A percentile compares a stretch with the other conserved stretches of the same genome.
phyloP scores from a whole-genome alignment of 306 rosid genomes.

The Cicer arietinum region DNA sequence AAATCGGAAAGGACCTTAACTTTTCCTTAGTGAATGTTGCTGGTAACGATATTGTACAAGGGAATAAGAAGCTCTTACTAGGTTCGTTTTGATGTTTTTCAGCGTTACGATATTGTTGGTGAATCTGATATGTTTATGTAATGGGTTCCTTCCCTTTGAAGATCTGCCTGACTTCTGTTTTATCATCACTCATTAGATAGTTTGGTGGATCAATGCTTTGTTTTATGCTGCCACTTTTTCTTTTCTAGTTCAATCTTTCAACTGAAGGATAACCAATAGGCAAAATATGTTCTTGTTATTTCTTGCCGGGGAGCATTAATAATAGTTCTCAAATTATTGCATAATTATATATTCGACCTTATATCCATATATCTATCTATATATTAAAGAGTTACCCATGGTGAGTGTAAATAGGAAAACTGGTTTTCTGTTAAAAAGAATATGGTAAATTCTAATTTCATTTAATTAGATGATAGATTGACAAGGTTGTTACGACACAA shows the following conservation, averaged over 20 bases:
- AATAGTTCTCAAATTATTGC: background rate
- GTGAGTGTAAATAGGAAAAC: background rate
- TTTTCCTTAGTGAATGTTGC: conserved; percentile 96
- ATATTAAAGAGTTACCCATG: background rate
- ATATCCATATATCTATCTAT: conserved; percentile 15
- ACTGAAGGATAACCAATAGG: conserved; percentile 23
- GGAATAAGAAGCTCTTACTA: conserved; percentile 93
- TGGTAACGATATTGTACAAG: conserved; percentile 97
- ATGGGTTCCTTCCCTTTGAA: conserved; percentile 23
- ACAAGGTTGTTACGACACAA: background rate
- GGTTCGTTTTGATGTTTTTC: conserved; percentile 57
- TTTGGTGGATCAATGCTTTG: conserved; percentile 31
- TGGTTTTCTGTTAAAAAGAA: no score
- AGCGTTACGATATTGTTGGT: conserved; percentile 9
- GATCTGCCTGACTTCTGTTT: conserved; percentile 29
- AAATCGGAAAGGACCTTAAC: conserved; percentile 82
- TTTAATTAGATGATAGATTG: no score
- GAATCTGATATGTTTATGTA: conserved; percentile 18
- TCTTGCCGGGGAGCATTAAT: background rate
- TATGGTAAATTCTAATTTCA: no score
- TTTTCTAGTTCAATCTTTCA: conserved; percentile 29
- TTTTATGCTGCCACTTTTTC: conserved; percentile 17
- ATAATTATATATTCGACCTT: background rate
- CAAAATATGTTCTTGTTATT: conserved; percentile 30
- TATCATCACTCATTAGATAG: conserved; percentile 13